phyloP scores from a whole-genome alignment of 352 stramenopile genomes.

The Globisporangium cederbergense region DNA sequence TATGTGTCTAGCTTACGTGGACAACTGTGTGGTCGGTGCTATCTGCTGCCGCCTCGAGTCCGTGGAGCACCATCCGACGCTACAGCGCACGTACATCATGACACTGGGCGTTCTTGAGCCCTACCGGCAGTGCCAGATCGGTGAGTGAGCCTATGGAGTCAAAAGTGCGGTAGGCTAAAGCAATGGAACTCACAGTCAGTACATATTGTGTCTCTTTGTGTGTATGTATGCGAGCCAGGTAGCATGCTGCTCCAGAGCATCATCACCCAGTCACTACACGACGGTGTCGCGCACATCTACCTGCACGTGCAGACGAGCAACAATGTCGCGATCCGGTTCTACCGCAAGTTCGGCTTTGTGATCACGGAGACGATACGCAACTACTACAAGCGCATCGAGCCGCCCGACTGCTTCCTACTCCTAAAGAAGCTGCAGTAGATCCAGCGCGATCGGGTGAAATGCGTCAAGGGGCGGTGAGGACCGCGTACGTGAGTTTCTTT shows the following conservation, averaged over 20 bases:
- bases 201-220: neutral
- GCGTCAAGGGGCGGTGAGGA: too few relatives aligned
- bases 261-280: conserved; percentile 29
- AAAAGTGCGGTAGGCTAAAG: neutral
- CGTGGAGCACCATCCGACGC: conserved; percentile 15
- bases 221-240: conserved; percentile 16
- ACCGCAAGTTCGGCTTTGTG: conserved; percentile 84
- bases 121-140: conserved; percentile 84
- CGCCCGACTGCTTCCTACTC: conserved; percentile 92
- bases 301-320: conserved; percentile 95
- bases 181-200: neutral
- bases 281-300: conserved; percentile 59
- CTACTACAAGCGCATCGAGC: conserved; percentile 94
- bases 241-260: conserved; percentile 40
- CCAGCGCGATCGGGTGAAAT: neutral
- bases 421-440: conserved; percentile 42
- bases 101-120: conserved; percentile 89
- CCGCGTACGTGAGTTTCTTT: neutral
- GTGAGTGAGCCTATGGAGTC: conserved; percentile 18
- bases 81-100: conserved; percentile 91
- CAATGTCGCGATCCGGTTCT: conserved; percentile 89
- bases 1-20: conserved; percentile 51
- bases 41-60: conserved; percentile 88
- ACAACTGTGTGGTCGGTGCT: conserved; percentile 80
- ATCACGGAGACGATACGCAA: conserved; percentile 88